Evolutionary conservation across 441 rosid genomes (phyloP).

Genomic region (Corymbia calophylla): DNA sequence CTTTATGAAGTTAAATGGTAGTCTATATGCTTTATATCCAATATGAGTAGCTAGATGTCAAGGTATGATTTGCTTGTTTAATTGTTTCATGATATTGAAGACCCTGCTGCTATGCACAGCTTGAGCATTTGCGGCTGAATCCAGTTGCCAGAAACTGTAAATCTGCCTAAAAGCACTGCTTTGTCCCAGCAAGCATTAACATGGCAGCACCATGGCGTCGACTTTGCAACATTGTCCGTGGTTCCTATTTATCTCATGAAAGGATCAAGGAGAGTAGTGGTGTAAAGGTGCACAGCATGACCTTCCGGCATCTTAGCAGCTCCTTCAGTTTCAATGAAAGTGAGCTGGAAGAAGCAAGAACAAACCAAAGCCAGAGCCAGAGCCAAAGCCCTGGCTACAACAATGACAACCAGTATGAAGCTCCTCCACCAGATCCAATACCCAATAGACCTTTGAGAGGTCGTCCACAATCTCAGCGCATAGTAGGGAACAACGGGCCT

Average conservation of each 20-base stretch:
- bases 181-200: background rate
- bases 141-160: background rate
- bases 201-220: background rate
- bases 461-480: conserved; percentile 1
- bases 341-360: background rate
- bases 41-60: background rate
- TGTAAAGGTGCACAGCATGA: background rate
- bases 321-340: background rate
- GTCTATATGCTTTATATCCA: background rate
- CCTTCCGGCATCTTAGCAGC: background rate
- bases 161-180: background rate
- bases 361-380: background rate
- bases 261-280: background rate
- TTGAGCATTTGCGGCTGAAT: background rate
- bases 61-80: background rate
- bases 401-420: background rate
- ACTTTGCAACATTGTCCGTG: background rate
- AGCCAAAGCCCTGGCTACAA: background rate
- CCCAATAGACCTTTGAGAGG: conserved; percentile 66
- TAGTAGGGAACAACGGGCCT: background rate
- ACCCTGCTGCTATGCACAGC: background rate
- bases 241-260: background rate
- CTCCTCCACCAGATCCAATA: conserved; percentile 44
- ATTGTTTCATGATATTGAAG: background rate
- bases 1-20: background rate